Percentiles rank a stretch among this genome's conserved stretches.
phyloP scores from a whole-genome alignment of 129 eudicot species.

The Scalesia atractyloides region DNA sequence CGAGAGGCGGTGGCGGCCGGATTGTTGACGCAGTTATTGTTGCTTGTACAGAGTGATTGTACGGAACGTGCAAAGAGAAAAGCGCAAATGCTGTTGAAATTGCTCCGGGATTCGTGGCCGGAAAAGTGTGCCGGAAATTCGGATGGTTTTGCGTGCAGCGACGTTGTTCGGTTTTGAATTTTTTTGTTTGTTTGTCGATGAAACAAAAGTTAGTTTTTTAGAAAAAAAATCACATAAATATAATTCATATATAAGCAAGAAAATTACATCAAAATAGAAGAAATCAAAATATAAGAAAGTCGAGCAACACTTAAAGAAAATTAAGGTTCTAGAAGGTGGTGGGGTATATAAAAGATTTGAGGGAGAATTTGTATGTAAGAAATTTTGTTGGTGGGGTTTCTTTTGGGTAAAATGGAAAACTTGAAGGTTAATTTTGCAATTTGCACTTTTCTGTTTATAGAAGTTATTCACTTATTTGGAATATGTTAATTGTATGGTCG shows the following conservation, averaged over 20 bases:
- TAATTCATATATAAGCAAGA: no score
- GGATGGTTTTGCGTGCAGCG: conserved; percentile 77
- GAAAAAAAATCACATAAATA: no score
- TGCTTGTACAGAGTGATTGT: conserved; percentile 91
- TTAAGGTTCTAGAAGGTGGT: conserved; percentile 32
- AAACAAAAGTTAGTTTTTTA: neutral
- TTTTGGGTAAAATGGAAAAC: conserved; percentile 29
- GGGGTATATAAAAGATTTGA: conserved; percentile 36
- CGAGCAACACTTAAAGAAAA: no score
- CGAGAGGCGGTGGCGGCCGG: conserved; percentile 89
- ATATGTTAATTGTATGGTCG: no score
- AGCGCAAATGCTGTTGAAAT: conserved; percentile 91
- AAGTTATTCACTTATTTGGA: no score
- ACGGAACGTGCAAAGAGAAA: conserved; percentile 90
- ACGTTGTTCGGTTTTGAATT: conserved; percentile 67
- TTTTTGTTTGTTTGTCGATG: conserved; percentile 7
- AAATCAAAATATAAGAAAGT: no score
- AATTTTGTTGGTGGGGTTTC: conserved; percentile 35
- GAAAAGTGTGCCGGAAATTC: conserved; percentile 55
- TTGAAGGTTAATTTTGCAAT: conserved; percentile 19
- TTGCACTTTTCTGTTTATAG: neutral
- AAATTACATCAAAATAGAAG: no score
- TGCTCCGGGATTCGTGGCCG: conserved; percentile 93
- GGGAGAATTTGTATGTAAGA: conserved; percentile 41
- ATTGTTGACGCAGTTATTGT: conserved; percentile 75